phyloP scores from a whole-genome alignment of 352 stramenopile genomes.

The Blastocystis sp. region DNA sequence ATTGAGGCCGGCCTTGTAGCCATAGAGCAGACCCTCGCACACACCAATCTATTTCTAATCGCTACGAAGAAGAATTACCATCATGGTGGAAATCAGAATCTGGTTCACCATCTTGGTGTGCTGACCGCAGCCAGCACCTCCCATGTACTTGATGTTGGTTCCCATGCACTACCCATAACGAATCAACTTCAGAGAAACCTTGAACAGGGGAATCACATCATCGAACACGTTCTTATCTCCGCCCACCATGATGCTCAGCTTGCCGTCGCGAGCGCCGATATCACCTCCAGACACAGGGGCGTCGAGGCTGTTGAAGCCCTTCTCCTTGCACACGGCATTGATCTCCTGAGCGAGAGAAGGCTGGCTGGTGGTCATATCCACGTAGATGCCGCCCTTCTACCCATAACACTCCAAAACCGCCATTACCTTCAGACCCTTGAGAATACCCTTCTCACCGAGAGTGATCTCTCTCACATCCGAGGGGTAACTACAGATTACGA shows the following conservation, averaged over 20 bases:
- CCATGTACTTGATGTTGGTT: constrained; percentile 85
- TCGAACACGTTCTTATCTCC: constrained; percentile 81
- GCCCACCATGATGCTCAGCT: constrained; percentile 85
- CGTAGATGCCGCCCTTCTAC: constrained; percentile 80
- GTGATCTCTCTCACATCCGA: constrained; percentile 77
- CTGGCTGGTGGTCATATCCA: constrained; percentile 85
- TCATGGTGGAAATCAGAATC: constrained; percentile 73
- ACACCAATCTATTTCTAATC: constrained; percentile 77
- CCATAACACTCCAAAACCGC: constrained; percentile 69
- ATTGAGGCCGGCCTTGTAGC: constrained; percentile 81
- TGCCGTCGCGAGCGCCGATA: constrained; percentile 81
- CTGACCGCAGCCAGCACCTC: constrained; percentile 79
- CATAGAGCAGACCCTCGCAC: constrained; percentile 83
- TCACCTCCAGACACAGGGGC: constrained; percentile 80
- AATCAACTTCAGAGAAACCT: constrained; percentile 72
- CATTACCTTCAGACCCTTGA: constrained; percentile 63
- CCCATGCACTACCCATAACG: constrained; percentile 74
- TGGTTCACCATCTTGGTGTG: constrained; percentile 89
- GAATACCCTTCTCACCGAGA: constrained; percentile 67
- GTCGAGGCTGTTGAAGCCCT: constrained; percentile 70
- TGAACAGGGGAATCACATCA: constrained; percentile 81
- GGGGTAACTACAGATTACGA: constrained; percentile 72
- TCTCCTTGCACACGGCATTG: constrained; percentile 77
- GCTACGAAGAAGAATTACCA: constrained; percentile 74
- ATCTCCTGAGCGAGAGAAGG: constrained; percentile 84